Base-by-base conservation (phyloP, 768 basidiomycete species). In the Lepiota venenata region DNA sequence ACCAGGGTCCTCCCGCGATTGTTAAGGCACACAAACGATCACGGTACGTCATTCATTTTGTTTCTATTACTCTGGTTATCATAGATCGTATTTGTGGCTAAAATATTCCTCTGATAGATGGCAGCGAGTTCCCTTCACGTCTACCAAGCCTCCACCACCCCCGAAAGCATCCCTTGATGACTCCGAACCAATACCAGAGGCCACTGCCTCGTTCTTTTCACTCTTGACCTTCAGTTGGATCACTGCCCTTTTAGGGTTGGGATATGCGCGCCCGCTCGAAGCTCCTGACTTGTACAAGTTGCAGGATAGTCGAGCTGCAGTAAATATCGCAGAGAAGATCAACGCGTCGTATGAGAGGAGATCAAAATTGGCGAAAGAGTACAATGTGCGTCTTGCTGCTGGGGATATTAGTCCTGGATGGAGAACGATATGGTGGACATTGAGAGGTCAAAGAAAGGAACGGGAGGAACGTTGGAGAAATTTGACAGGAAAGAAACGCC, bases 251-350 rank as follows among this genome's bases (percentile, higher is more conserved):
- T 76, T 95, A 58, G 66, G 72, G 9, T 72, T 93, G 10, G 93
- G 93, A 7, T 93, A 92, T 63, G 78, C 82, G 7, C 80, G 93
- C 7, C 89, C 93, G 1, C 76, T 96, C 2, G 87, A 93, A 62
- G 83, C 85, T 0, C 69, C 86, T 0, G 93, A 95, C 68, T 74
- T 95, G 3, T 94, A 86, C 76, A 88, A 83, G 67, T 81, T 94
- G 21, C 83, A 83, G 55, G 79, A 84, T 36, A 66, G 79, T 18
- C 80, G 84, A 21, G 74, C 80, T 1, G 79, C 92, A 0, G 77
- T 73, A 1, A 62, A 70, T 14, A 81, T 93, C 37, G 87, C 88
- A 2, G 71, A 80, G 1, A 71, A 75, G 35, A 87, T 96, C 38
- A 73, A 79, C 16, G 67, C 67, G 2, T 88, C 88, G 0, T 93